Conservation (phyloP, 1,284 basidiomycete species). For the Lentinula novae-zelandiae region DNA sequence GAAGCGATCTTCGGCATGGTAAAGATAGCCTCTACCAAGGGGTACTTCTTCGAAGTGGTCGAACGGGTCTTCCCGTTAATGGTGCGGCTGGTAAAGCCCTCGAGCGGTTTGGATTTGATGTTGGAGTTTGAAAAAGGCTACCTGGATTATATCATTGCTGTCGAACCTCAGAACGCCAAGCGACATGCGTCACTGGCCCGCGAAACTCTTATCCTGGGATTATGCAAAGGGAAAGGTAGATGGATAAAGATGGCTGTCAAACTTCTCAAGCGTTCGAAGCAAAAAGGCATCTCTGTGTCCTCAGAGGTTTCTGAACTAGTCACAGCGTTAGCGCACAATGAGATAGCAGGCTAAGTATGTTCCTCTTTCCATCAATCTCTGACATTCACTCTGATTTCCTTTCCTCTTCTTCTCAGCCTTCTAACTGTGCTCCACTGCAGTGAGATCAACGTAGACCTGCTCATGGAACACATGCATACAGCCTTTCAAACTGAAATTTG, state of each 20-base stretch:
- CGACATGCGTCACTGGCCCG: not conserved
- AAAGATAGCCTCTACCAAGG: constrained; percentile 11
- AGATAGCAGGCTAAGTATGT: not conserved
- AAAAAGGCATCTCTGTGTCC: not conserved
- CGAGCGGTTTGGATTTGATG: not conserved
- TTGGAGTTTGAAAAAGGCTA: constrained; percentile 2
- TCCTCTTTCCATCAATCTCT: not conserved
- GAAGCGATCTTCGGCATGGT: not conserved
- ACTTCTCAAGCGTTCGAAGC: not conserved
- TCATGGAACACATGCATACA: not conserved
- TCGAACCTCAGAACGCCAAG: not conserved
- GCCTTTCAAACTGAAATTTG: not conserved
- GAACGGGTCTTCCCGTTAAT: not conserved
- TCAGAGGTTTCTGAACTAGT: not conserved
- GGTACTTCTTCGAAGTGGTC: constrained; percentile 1
- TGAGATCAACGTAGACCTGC: not conserved
- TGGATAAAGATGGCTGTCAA: not conserved
- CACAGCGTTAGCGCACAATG: not conserved
- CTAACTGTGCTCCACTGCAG: not conserved
- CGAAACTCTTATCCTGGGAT: not conserved
- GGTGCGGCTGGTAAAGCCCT: not conserved
- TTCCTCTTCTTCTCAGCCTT: not conserved
- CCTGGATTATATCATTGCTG: not conserved
- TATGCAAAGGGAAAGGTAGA: not conserved
- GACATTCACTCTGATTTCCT: not conserved